Evolutionary conservation across 306 rosid genomes (phyloP), one percentile per base, ranked within the genome.

Genomic region (Cercis canadensis): DNA sequence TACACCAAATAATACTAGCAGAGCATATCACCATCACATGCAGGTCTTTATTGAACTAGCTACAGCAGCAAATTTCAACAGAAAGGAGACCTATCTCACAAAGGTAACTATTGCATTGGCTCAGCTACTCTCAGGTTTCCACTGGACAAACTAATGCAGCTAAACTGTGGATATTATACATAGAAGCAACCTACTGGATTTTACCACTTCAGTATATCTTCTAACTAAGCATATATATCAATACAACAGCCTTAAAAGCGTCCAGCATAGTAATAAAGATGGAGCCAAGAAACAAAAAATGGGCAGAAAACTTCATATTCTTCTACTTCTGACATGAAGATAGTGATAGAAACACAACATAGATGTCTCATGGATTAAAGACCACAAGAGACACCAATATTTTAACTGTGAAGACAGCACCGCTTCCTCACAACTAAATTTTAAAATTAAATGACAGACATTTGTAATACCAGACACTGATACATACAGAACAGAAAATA

Each of bases 21-120:
- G 43, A 19, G 69, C 36, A 73, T 54, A 62, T 68, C 19, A 67
- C 55, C 19, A 44, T 39, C 36, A 57, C 11, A 41, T 13, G 64
- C 24, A 63, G 73, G 47, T 65, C 49, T 71, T 49, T 77, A 58
- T 57, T 43, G 47, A 74, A 74, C 72, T 63, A 75, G 33, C 59
- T 50, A 69, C 58, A 59, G 49, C 12, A 74, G 29, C 9, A 18
- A 29, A 39, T 24, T 58, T 67, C 32, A 62, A n/a, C n/a, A n/a
- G n/a, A 63, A 36, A 41, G 49, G 10, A 21, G 16, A 52, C 29
- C 19, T 50, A 49, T 44, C 53, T 44, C 52, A 37, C 40, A 39
- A 12, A 5, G 61, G 51, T 54, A 62, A 70, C 13, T 11, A 47
- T 16, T 7, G 46, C 49, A 53, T 16, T 46, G 44, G 56, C 58